Base-by-base conservation (phyloP, 768 basidiomycete genomes). In the Russula sp. region DNA sequence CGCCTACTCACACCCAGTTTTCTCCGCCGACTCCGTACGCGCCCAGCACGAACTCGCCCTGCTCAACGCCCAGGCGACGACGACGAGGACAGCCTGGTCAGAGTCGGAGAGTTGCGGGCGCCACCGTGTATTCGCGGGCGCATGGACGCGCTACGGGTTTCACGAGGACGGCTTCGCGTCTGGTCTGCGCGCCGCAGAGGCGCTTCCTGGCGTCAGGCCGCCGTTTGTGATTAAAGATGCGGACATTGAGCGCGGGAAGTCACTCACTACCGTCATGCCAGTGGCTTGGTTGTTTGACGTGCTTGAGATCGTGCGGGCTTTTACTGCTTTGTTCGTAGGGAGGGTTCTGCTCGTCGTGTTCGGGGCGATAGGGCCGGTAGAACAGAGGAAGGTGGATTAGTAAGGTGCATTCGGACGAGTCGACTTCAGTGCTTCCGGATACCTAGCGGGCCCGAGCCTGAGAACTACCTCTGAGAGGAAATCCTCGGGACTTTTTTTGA, bases 81-180 rank as follows among this genome's bases (percentile, higher is more conserved):
- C 6, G 2, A 3, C 24, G 5, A 36, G 2, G 36, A 36, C n/a
- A n/a, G n/a, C 36, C 9, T 10, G 34, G 34, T 11, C 34, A 2
- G 48, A 36, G 34, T 5, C 28, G 28, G 28, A 30, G 28, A 5
- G 28, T 2, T 38, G 48, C 10, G 91, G 74, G 52, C 80, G 86
- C 10, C 80, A 81, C 5, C 80, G 90, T 67, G 80, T 85, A 9
- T 83, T 76, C 70, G 87, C 78, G 2, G 87, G 88, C 11, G 89
- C 89, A 28, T 92, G 86, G 78, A 79, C 85, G 51, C 83, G 83
- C 62, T 90, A 89, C 69, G 89, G 89, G 20, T 90, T 92, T 78
- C 89, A 92, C 75, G 89, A 91, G 74, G 90, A 90, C 70, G 88
- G 86, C 2, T 90, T 90, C 72, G 75, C 80, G 2, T 75, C 78